A percentile compares a stretch with the other conserved stretches of the same genome.
Conservation (phyloP, 768 basidiomycete species). For the Rhodosporidiobolus odoratus region DNA sequence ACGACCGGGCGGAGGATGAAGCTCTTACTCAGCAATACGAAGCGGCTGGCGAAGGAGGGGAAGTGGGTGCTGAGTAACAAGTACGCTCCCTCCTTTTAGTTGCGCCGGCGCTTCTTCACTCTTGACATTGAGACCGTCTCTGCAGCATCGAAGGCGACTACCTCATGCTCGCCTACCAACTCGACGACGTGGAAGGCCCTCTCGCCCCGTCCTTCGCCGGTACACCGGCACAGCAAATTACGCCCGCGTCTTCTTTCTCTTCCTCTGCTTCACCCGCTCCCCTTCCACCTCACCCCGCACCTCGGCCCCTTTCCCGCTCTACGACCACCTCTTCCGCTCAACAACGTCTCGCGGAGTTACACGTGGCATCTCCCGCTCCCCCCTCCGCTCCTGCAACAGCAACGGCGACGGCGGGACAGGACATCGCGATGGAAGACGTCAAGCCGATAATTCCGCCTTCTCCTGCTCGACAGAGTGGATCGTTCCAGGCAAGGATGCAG, state of each 20-base stretch:
- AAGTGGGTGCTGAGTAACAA: slow-evolving; percentile 3
- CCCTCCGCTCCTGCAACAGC: background rate
- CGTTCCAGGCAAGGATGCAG: too few species aligned
- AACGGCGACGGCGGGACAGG: background rate
- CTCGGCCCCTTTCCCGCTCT: background rate
- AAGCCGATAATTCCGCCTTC: slow-evolving; percentile 16
- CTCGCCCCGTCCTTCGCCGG: background rate
- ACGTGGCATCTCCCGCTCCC: background rate
- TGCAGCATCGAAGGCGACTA: slow-evolving; percentile 15
- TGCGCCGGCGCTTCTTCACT: too few species aligned
- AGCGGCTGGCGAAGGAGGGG: background rate
- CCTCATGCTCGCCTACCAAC: slow-evolving; percentile 6
- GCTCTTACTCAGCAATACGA: slow-evolving; percentile 4
- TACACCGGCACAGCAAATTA: background rate
- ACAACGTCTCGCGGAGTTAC: background rate
- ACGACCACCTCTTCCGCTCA: background rate
- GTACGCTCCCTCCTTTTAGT: background rate
- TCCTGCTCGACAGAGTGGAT: too few species aligned
- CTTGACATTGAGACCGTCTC: background rate
- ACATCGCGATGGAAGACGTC: slow-evolving; percentile 29
- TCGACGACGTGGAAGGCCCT: slow-evolving; percentile 9
- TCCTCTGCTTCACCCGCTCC: background rate
- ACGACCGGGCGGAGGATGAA: background rate
- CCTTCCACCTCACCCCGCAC: background rate
- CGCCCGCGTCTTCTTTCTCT: background rate